phyloP scores from a whole-genome alignment of 129 eudicot species.

The Logfia minima region DNA sequence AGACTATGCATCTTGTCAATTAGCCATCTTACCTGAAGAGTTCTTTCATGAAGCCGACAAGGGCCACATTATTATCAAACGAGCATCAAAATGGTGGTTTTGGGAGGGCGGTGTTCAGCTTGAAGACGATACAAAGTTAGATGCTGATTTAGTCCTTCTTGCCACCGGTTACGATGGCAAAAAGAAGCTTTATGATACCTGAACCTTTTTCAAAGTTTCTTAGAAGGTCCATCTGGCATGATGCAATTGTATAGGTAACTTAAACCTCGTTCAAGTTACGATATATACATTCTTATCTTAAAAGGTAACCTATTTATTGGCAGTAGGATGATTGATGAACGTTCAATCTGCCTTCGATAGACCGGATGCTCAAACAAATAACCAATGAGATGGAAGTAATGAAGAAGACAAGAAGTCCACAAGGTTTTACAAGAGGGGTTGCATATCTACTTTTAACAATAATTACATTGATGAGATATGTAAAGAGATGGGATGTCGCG shows the following conservation, averaged over 20 bases:
- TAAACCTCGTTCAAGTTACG: neutral
- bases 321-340: slow-evolving; percentile 56
- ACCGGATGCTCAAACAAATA: slow-evolving; percentile 67
- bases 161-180: slow-evolving; percentile 93
- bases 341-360: slow-evolving; percentile 71
- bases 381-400: slow-evolving; percentile 69
- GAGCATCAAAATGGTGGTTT: slow-evolving; percentile 75
- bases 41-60: slow-evolving; percentile 81
- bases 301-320: neutral
- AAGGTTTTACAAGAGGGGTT: slow-evolving; percentile 81
- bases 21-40: slow-evolving; percentile 83
- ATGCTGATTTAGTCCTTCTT: slow-evolving; percentile 77
- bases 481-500: slow-evolving; percentile 77
- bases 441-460: slow-evolving; percentile 86
- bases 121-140: slow-evolving; percentile 64
- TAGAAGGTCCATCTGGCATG: slow-evolving; percentile 68
- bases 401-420: slow-evolving; percentile 78
- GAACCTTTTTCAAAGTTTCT: slow-evolving; percentile 58
- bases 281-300: neutral
- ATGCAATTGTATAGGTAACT: slow-evolving; percentile 79
- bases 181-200: slow-evolving; percentile 70
- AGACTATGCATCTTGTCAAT: slow-evolving; percentile 88
- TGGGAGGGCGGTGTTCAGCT: slow-evolving; percentile 83
- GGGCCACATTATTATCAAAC: slow-evolving; percentile 63
- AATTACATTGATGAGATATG: slow-evolving; percentile 78